Evolutionary conservation across 2,329 filamentous ascomycete species (phyloP).

Genomic region (Pseudogymnoascus sp.): DNA sequence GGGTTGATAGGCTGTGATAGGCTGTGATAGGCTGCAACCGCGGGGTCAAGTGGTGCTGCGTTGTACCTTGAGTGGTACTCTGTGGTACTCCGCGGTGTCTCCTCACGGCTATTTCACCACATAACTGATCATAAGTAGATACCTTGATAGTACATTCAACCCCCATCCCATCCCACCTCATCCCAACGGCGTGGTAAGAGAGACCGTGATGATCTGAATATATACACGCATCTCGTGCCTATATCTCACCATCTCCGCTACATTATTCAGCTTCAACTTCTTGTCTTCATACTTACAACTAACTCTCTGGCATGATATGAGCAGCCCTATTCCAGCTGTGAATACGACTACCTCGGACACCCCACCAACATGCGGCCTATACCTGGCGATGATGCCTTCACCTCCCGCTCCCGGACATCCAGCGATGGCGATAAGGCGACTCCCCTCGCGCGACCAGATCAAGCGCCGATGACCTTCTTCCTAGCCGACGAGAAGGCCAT

Average conservation of each 20-base stretch:
- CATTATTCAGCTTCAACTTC: neutral
- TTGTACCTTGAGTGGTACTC: conserved; percentile 7
- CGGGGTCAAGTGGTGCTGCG: conserved; percentile 4
- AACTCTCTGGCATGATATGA: conserved; percentile 2
- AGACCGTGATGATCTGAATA: conserved; percentile 1
- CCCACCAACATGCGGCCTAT: conserved; percentile 36
- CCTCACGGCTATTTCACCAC: neutral
- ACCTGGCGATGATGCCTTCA: conserved; percentile 36
- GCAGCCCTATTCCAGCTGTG: neutral
- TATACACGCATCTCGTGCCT: neutral
- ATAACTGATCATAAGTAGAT: neutral
- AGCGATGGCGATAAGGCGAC: conserved; percentile 30
- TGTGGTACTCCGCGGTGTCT: neutral
- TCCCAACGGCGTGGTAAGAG: conserved; percentile 3
- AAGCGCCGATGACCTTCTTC: conserved; percentile 42
- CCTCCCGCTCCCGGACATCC: conserved; percentile 32
- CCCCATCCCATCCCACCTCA: neutral
- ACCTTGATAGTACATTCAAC: neutral
- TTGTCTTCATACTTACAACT: neutral
- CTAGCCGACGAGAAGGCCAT: conserved; percentile 43
- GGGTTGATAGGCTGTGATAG: neutral
- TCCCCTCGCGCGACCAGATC: conserved; percentile 28
- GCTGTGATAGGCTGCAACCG: neutral
- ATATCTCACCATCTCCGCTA: neutral
- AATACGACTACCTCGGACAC: conserved; percentile 1